Base-by-base conservation (phyloP, 805 yeast genomes). In the Ogataea ramenticola region DNA sequence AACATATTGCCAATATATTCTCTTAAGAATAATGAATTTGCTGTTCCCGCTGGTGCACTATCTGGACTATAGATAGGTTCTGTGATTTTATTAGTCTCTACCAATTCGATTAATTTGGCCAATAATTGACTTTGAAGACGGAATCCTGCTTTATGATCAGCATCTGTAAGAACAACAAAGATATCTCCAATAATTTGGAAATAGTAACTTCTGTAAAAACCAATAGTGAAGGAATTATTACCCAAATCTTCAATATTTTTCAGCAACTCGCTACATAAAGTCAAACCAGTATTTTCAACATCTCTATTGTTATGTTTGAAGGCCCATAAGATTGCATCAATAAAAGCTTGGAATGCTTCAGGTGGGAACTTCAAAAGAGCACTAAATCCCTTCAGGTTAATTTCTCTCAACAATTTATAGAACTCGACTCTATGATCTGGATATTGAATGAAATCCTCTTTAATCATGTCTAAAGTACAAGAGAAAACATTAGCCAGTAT, bases 361-460 rank as follows among this genome's bases (percentile, higher is more conserved):
- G 95, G 91, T 10, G 97, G 95, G 50, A 93, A 75, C 62, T 88
- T 86, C 47, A 88, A 71, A 52, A 93, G 73, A 1, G 97, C 96
- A 46, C 79, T 75, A 73, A 93, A 93, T 16, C 93, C 82, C 58
- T 85, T 83, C 53, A 80, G 65, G 64, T 93, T 84, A 58, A 93
- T 91, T 47, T 86, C 95, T 55, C 90, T 82, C 60, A 93, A 73
- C 43, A 93, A 72, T 66, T 84, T 86, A 70, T 91, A 93, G 64
- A 93, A 93, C 61, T 90, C 98, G 45, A 91, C 95, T 58, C 99
- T 80, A 68, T 91, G 97, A 63, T 93, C 99, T 12, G 98, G 99
- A 64, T 87, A 93, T 65, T 93, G 97, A 3, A 96, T 81, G 61
- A 93, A 88, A 64, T 93, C 97, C 58, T 86, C 86, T 61, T 86